These are phyloP conservation scores for Vaccinium darrowii DNA, from an alignment of 148 eudicot genomes.

Conservation along the genomic window DNA sequence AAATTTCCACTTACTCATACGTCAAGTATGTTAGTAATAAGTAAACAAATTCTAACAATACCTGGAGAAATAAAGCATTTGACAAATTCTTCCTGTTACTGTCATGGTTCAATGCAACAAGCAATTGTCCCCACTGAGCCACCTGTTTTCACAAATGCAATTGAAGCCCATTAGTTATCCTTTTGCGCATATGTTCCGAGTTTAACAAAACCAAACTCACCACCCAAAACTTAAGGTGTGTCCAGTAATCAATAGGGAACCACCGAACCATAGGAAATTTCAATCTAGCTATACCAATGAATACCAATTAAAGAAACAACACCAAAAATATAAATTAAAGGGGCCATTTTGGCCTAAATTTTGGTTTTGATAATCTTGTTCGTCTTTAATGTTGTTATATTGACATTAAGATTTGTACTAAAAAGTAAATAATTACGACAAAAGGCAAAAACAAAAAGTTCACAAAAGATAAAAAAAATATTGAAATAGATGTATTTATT, in stretches of 20 bases:
- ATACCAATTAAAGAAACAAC: neutral
- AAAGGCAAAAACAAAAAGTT: no score
- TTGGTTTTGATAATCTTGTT: no score
- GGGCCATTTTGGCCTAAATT: no score
- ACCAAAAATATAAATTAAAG: neutral
- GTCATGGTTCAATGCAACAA: slow-evolving; percentile 42
- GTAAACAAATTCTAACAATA: slow-evolving; percentile 21
- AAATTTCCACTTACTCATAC: neutral
- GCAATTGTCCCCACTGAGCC: slow-evolving; percentile 65
- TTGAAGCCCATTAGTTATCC: neutral
- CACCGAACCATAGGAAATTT: neutral
- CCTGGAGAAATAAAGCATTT: slow-evolving; percentile 74
- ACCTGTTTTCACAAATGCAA: slow-evolving; percentile 44
- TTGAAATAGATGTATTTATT: no score
- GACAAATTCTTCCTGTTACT: slow-evolving; percentile 44
- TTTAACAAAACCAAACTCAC: neutral
- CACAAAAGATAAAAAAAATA: no score
- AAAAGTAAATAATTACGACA: no score
- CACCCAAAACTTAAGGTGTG: neutral
- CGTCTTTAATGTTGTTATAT: no score
- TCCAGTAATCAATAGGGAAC: neutral
- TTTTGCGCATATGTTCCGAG: neutral
- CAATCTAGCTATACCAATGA: neutral
- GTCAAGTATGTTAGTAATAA: neutral
- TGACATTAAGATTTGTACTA: no score